Conservation (phyloP, 1,284 basidiomycete species). For the Hypsizygus ulmarius region DNA sequence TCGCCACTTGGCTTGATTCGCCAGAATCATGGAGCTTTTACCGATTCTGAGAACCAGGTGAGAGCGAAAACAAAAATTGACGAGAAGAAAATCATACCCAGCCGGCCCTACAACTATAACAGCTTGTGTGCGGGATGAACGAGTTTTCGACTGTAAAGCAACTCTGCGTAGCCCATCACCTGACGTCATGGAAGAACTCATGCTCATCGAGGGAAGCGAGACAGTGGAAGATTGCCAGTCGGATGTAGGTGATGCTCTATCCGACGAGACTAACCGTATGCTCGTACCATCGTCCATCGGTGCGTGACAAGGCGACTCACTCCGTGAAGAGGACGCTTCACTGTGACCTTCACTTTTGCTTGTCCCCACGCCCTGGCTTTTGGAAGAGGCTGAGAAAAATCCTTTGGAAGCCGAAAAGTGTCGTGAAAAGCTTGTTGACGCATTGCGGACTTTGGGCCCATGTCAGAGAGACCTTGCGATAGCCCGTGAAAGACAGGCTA, state of each 20-base stretch:
- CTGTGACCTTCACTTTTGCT: slow-evolving; percentile 37
- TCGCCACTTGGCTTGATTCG: slow-evolving; percentile 69
- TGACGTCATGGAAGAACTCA: slow-evolving; percentile 33
- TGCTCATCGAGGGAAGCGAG: slow-evolving; percentile 26
- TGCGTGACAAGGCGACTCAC: slow-evolving; percentile 33
- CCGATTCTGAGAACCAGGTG: slow-evolving; percentile 45
- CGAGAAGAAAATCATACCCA: slow-evolving; percentile 40
- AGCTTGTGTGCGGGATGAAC: slow-evolving; percentile 50
- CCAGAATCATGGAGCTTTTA: slow-evolving; percentile 68
- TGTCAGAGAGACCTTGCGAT: not conserved
- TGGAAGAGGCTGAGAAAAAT: slow-evolving; percentile 37
- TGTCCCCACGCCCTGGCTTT: slow-evolving; percentile 30
- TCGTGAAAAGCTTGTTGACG: slow-evolving; percentile 61
- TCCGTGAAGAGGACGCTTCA: slow-evolving; percentile 45
- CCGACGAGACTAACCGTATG: slow-evolving; percentile 13
- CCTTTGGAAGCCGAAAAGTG: slow-evolving; percentile 45
- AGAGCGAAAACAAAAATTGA: slow-evolving; percentile 1
- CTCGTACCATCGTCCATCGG: slow-evolving; percentile 20
- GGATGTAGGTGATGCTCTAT: slow-evolving; percentile 15
- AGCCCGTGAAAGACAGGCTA: slow-evolving; percentile 11
- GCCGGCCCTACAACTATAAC: slow-evolving; percentile 63
- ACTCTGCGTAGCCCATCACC: slow-evolving; percentile 43
- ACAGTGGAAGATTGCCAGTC: slow-evolving; percentile 21
- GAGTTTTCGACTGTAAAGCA: slow-evolving; percentile 40
- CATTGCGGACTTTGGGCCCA: slow-evolving; percentile 43